A percentile compares a stretch with the other conserved stretches of the same genome.
phyloP scores from a whole-genome alignment of 768 basidiomycete species.

The Astraeus odoratus region DNA sequence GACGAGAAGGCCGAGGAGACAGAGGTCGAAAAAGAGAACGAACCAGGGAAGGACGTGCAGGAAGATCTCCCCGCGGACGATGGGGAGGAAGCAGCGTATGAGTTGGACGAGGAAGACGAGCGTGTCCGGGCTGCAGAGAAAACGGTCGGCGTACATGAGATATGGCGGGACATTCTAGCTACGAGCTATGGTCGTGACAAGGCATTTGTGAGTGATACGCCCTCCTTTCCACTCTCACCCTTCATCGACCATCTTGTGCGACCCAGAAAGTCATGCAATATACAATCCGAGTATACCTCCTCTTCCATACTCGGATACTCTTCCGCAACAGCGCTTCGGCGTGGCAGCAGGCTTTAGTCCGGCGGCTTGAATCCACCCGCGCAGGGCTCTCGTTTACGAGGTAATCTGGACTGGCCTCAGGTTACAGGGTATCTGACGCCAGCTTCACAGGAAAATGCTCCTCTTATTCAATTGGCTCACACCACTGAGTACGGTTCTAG shows the following conservation, averaged over 20 bases:
- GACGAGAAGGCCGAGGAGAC: conserved; percentile 37
- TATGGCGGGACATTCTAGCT: conserved; percentile 75
- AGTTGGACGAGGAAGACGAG: conserved; percentile 46
- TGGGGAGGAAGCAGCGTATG: conserved; percentile 31
- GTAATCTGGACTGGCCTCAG: conserved; percentile 30
- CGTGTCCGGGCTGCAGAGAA: conserved; percentile 36
- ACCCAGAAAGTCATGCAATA: conserved; percentile 83
- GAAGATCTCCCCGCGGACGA: conserved; percentile 10
- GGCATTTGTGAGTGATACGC: conserved; percentile 57
- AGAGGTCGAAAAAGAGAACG: conserved; percentile 5
- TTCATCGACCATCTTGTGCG: conserved; percentile 1
- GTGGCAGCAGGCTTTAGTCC: conserved; percentile 53
- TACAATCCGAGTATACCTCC: conserved; percentile 63
- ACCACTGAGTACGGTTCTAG: conserved; percentile 63
- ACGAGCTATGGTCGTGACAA: conserved; percentile 81
- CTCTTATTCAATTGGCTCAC: conserved; percentile 81
- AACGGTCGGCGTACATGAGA: conserved; percentile 53
- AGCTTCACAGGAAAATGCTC: conserved; percentile 56
- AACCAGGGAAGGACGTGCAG: conserved; percentile 12
- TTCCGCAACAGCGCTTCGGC: conserved; percentile 35
- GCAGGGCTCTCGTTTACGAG: conserved; percentile 71
- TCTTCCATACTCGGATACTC: conserved; percentile 56
- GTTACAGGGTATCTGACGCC: conserved; percentile 1
- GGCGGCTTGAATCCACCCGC: conserved; percentile 45
- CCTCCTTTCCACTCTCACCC: background rate